These are phyloP conservation scores for Fusarium sp. DNA, from an alignment of 2,329 filamentous ascomycete genomes.

Conservation along the genomic window DNA sequence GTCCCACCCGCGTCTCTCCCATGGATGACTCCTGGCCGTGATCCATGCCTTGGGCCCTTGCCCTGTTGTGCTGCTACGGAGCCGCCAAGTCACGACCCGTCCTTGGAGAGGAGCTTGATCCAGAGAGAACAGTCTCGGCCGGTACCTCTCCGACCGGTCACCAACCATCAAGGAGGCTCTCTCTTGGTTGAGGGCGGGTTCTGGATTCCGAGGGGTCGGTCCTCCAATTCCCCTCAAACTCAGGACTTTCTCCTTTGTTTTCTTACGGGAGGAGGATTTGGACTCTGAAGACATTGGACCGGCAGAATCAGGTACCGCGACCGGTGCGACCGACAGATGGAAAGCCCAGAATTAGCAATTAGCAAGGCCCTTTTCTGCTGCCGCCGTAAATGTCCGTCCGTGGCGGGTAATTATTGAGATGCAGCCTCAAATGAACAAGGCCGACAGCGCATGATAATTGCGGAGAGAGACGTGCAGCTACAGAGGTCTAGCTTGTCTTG, in stretches of 20 bases:
- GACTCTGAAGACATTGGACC: neutral
- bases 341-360: neutral
- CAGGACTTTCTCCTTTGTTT: conserved; percentile 36
- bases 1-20: conserved; percentile 10
- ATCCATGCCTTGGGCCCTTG: conserved; percentile 27
- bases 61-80: conserved; percentile 31
- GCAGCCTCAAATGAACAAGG: conserved; percentile 31
- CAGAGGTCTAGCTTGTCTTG: conserved; percentile 8
- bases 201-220: conserved; percentile 35
- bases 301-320: conserved; percentile 4
- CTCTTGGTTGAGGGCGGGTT: conserved; percentile 22
- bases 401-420: conserved; percentile 31
- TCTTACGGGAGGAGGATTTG: conserved; percentile 6
- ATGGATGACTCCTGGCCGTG: conserved; percentile 29
- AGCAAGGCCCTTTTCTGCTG: neutral
- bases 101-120: neutral
- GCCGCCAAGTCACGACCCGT: conserved; percentile 22
- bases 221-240: conserved; percentile 45
- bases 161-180: conserved; percentile 23
- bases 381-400: conserved; percentile 24
- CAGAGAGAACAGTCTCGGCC: conserved; percentile 3
- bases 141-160: conserved; percentile 29
- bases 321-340: neutral
- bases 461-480: conserved; percentile 32
- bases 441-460: conserved; percentile 18